Evolutionary conservation across 768 basidiomycete genomes (phyloP).

Genomic region (Kwoniella dejecticola): DNA sequence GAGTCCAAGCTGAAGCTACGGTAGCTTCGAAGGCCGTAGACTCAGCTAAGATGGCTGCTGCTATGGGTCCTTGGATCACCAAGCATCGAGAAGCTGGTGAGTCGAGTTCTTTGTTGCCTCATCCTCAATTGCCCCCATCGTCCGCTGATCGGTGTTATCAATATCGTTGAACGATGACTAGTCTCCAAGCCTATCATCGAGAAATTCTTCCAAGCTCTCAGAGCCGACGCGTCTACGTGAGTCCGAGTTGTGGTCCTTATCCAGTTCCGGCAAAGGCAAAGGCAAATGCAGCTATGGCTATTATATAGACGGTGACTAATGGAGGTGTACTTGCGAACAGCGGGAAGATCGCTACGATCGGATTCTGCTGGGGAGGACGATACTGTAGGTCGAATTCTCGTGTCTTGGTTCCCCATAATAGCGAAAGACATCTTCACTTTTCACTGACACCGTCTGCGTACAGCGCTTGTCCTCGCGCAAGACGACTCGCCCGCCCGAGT

Average conservation of each 20-base stretch:
- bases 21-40: slow-evolving; percentile 42
- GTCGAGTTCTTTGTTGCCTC: no score
- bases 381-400: slow-evolving; percentile 29
- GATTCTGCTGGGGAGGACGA: slow-evolving; percentile 57
- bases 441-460: not conserved
- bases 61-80: slow-evolving; percentile 53
- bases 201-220: slow-evolving; percentile 50
- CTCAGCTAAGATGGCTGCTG: slow-evolving; percentile 49
- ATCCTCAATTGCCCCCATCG: no score
- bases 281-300: no score
- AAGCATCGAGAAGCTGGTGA: slow-evolving; percentile 53
- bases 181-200: slow-evolving; percentile 53
- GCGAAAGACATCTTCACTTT: not conserved
- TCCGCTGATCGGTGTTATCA: not conserved
- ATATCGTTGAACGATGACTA: not conserved
- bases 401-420: not conserved
- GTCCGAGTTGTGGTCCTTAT: slow-evolving; percentile 8
- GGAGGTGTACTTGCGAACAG: no score
- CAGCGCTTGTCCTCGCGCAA: slow-evolving; percentile 36
- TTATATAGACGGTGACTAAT: no score
- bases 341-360: slow-evolving; percentile 53
- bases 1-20: slow-evolving; percentile 44
- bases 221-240: slow-evolving; percentile 47
- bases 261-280: no score
- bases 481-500: slow-evolving; percentile 34